Conservation (phyloP, 2,329 filamentous ascomycete genomes). For the Aciculosporium take region DNA sequence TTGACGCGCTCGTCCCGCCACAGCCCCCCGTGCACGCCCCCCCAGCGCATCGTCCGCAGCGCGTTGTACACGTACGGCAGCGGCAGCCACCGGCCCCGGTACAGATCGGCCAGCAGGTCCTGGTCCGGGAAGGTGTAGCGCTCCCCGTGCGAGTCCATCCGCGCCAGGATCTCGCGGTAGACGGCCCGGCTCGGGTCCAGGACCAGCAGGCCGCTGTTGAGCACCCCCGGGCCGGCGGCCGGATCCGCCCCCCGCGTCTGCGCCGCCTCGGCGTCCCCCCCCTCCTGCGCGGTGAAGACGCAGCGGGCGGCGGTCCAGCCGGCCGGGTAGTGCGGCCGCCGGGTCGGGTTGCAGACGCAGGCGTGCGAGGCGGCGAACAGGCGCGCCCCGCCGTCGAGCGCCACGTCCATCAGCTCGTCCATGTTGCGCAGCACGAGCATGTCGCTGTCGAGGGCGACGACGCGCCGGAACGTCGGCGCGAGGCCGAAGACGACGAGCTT, state of each 20-base stretch:
- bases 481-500: constrained; percentile 72
- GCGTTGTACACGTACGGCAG: constrained; percentile 49
- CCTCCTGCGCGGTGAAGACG: constrained; percentile 42
- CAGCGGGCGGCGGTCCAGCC: constrained; percentile 49
- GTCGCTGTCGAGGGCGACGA: constrained; percentile 78
- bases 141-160: constrained; percentile 33
- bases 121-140: constrained; percentile 46
- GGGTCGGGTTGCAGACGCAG: constrained; percentile 72
- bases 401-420: constrained; percentile 82
- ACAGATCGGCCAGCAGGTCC: constrained; percentile 41
- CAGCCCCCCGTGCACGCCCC: constrained; percentile 37
- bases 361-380: constrained; percentile 74
- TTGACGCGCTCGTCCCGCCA: constrained; percentile 45
- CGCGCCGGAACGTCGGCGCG: constrained; percentile 58
- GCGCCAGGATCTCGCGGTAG: constrained; percentile 35
- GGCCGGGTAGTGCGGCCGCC: constrained; percentile 62
- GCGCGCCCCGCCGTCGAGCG: constrained; percentile 36
- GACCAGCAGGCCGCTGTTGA: constrained; percentile 43
- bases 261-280: constrained; percentile 26
- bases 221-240: constrained; percentile 24
- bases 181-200: constrained; percentile 33
- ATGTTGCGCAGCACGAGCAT: constrained; percentile 77
- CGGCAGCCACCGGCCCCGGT: constrained; percentile 39
- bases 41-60: constrained; percentile 43
- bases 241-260: constrained; percentile 32